Evolutionary conservation across 2,329 filamentous ascomycete species (phyloP).

Genomic region (Coniella lustricola): DNA sequence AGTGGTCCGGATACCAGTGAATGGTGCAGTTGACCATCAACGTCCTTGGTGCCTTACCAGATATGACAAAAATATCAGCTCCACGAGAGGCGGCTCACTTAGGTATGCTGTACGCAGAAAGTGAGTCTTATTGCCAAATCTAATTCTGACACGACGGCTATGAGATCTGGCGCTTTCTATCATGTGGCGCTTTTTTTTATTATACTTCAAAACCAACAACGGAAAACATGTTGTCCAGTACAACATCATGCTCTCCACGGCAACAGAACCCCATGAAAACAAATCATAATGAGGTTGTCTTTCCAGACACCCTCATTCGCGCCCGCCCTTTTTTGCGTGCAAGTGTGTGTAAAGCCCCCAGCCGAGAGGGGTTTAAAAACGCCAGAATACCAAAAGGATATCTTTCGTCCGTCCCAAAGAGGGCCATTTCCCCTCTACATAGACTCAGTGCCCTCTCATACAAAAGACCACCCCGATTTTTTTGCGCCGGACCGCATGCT

Average conservation of each 20-base stretch:
- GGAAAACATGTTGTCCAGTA: background rate
- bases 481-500: conserved; percentile 12
- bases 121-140: too few relatives aligned
- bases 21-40: too few relatives aligned
- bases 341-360: background rate
- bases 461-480: background rate
- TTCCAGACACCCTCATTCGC: background rate
- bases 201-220: too few relatives aligned
- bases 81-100: too few relatives aligned
- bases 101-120: too few relatives aligned
- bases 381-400: background rate
- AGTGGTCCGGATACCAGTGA: too few relatives aligned
- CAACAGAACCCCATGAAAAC: too few relatives aligned
- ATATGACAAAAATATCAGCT: too few relatives aligned
- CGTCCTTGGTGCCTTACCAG: too few relatives aligned
- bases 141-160: too few relatives aligned
- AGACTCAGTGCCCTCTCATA: background rate
- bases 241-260: background rate
- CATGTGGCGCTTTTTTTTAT: too few relatives aligned
- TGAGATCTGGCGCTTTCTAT: too few relatives aligned
- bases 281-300: background rate
- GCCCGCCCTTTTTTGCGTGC: background rate
- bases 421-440: background rate
- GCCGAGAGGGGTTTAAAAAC: background rate
- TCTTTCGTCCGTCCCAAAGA: background rate